Conservation (phyloP, 257 asterid genomes). For the Craterostigma plantagineum region DNA sequence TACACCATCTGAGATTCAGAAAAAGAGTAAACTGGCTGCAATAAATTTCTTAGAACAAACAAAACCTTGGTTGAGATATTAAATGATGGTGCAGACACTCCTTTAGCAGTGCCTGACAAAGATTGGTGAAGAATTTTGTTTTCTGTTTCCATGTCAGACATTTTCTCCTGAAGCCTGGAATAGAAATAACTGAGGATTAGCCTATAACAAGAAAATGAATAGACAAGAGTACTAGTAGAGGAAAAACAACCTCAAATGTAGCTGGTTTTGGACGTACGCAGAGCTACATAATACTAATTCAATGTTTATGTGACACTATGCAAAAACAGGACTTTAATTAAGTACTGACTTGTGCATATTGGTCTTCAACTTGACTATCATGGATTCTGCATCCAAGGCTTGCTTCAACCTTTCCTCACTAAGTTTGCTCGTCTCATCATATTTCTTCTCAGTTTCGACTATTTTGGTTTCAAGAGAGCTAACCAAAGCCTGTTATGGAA, state of each 20-base stretch:
- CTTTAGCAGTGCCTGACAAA: conserved; percentile 35
- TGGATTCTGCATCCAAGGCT: conserved; percentile 83
- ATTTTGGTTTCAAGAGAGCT: conserved; percentile 71
- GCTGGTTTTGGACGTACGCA: too few relatives aligned
- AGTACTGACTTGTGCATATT: conserved; percentile 50
- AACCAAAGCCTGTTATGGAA: conserved; percentile 43
- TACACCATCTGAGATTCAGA: conserved; percentile 10
- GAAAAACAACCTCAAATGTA: not conserved
- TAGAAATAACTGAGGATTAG: not conserved
- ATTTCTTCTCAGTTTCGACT: conserved; percentile 80
- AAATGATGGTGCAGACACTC: conserved; percentile 6
- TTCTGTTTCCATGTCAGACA: conserved; percentile 79
- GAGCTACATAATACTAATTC: too few relatives aligned
- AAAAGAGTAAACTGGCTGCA: conserved; percentile 9
- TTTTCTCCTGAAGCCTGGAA: conserved; percentile 72
- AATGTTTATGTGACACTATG: too few relatives aligned
- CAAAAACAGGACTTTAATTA: not conserved
- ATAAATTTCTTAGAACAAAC: too few relatives aligned
- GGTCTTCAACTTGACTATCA: conserved; percentile 71
- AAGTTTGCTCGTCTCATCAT: conserved; percentile 79
- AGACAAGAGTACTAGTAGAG: not conserved
- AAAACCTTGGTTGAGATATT: too few relatives aligned
- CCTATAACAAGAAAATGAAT: not conserved
- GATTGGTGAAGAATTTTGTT: conserved; percentile 72
- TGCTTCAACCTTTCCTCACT: conserved; percentile 90